phyloP scores from a whole-genome alignment of 768 basidiomycete genomes.

The Boletales sp. region DNA sequence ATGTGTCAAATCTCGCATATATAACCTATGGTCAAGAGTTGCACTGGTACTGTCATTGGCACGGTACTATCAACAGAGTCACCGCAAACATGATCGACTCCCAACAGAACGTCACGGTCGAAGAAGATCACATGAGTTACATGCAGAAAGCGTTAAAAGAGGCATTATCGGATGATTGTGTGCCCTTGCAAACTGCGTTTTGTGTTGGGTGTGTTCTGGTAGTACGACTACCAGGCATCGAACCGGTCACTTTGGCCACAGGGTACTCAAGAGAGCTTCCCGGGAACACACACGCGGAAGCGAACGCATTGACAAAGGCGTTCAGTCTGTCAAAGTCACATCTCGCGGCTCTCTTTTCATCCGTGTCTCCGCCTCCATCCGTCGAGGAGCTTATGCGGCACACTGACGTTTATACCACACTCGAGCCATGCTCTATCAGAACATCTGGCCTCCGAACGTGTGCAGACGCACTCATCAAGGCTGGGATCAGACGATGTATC shows the following conservation, averaged over 20 bases:
- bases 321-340: constrained; percentile 40
- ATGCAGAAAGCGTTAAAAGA: constrained; percentile 66
- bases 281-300: constrained; percentile 97
- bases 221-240: constrained; percentile 37
- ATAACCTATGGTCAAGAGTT: too few species aligned
- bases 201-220: constrained; percentile 88
- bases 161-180: constrained; percentile 57
- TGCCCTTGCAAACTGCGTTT: constrained; percentile 72
- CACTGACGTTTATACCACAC: constrained; percentile 85
- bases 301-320: constrained; percentile 83
- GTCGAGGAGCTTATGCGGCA: constrained; percentile 49
- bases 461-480: constrained; percentile 74
- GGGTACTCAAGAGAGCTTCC: constrained; percentile 89
- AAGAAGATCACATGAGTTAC: constrained; percentile 36
- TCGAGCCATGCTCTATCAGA: constrained; percentile 93
- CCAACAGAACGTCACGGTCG: neutral
- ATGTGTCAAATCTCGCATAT: too few species aligned
- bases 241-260: constrained; percentile 59
- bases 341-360: constrained; percentile 44
- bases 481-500: constrained; percentile 69
- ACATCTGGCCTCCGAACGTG: constrained; percentile 87
- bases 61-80: too few species aligned
- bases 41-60: too few species aligned
- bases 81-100: constrained; percentile 1
- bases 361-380: constrained; percentile 25